Percentiles rank a stretch among this genome's conserved stretches.
phyloP scores from a whole-genome alignment of 306 rosid species.

The Vigna trinervia region DNA sequence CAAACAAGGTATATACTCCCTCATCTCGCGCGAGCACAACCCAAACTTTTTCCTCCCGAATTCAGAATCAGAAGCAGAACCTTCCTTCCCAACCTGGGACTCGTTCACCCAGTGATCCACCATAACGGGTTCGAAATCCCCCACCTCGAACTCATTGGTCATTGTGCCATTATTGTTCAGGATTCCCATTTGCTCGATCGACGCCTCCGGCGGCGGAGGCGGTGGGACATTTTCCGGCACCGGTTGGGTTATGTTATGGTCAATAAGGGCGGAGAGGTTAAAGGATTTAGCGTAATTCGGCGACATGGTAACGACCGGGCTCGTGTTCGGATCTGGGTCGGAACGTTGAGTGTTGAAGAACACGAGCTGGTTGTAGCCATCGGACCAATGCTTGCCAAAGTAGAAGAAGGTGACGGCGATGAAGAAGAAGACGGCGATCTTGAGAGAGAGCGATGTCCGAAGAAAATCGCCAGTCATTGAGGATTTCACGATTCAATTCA shows the following conservation, averaged over 20 bases:
- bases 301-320: conserved; percentile 58
- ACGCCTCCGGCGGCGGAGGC: conserved; percentile 24
- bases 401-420: conserved; percentile 67
- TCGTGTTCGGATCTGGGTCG: conserved; percentile 49
- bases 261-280: conserved; percentile 57
- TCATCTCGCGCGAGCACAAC: conserved; percentile 62
- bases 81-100: conserved; percentile 44
- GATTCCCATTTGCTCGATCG: conserved; percentile 68
- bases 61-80: conserved; percentile 8
- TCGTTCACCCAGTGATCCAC: conserved; percentile 82
- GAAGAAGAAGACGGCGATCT: conserved; percentile 57
- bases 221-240: conserved; percentile 33
- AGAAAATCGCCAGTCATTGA: conserved; percentile 53
- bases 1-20: conserved; percentile 93
- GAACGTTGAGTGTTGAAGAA: conserved; percentile 59
- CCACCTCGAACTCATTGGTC: conserved; percentile 83
- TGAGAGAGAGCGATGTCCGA: conserved; percentile 45
- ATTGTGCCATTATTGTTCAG: conserved; percentile 85
- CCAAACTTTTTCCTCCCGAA: conserved; percentile 59
- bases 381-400: conserved; percentile 82
- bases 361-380: conserved; percentile 73
- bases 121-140: conserved; percentile 67
- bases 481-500: conserved; percentile 49
- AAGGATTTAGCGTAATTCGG: conserved; percentile 63
- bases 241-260: conserved; percentile 39